phyloP scores from a whole-genome alignment of 2,329 filamentous ascomycete genomes.

The Colletotrichum tamarilloi region DNA sequence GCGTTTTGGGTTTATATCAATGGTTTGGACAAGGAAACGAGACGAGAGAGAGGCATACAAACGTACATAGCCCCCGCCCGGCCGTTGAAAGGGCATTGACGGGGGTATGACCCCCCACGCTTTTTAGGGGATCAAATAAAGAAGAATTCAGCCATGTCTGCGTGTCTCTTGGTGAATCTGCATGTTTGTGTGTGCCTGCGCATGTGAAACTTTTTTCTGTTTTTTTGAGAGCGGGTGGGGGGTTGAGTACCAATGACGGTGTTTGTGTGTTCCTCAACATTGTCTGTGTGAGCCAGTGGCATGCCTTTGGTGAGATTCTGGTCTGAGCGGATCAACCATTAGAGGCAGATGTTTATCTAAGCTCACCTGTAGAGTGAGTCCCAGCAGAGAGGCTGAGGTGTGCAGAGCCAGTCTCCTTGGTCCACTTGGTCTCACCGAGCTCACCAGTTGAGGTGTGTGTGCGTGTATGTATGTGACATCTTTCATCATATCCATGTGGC shows the following conservation, averaged over 20 bases:
- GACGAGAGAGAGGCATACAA: not conserved
- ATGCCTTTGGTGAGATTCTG: constrained; percentile 6
- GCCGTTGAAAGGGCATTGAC: not conserved
- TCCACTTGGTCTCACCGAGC: not conserved
- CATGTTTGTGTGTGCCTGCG: not conserved
- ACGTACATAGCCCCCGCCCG: constrained; percentile 25
- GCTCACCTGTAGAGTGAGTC: no score
- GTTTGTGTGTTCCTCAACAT: constrained; percentile 18
- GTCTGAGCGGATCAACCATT: not conserved
- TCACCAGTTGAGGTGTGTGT: not conserved
- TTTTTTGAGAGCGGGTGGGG: not conserved
- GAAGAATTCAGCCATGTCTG: not conserved
- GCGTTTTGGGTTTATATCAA: constrained; percentile 26
- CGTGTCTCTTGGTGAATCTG: not conserved
- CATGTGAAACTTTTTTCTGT: not conserved
- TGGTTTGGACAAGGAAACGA: constrained; percentile 1
- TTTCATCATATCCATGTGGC: no score
- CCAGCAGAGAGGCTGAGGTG: not conserved
- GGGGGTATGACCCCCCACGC: not conserved
- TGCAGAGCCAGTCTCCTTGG: not conserved
- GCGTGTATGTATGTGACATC: no score
- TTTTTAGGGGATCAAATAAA: constrained; percentile 11
- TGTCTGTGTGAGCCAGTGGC: constrained; percentile 8
- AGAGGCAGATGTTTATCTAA: no score
- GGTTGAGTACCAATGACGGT: not conserved